Percentiles rank a stretch among this genome's conserved stretches.
These are phyloP conservation scores for Candolleomyces aberdarensis DNA, from an alignment of 768 basidiomycete genomes.

Conservation along the genomic window DNA sequence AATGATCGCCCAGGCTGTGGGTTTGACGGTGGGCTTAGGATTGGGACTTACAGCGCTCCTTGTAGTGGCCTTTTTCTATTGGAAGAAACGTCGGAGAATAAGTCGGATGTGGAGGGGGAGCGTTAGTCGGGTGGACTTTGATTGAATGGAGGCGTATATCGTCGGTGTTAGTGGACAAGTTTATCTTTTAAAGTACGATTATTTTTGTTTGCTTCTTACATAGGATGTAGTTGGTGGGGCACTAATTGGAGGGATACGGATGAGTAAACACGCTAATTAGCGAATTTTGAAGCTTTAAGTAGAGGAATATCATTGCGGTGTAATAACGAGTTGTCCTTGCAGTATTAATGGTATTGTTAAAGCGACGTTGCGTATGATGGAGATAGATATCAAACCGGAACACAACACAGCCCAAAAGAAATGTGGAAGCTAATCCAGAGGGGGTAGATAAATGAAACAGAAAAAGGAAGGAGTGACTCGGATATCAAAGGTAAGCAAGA, in stretches of 20 bases:
- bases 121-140: not conserved
- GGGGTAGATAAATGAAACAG: not conserved
- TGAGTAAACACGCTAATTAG: too few relatives aligned
- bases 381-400: not conserved
- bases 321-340: too few relatives aligned
- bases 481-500: too few relatives aligned
- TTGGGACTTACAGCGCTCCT: slow-evolving; percentile 28
- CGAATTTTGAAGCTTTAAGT: too few relatives aligned
- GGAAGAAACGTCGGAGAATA: slow-evolving; percentile 21
- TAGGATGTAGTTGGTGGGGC: not conserved
- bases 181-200: not conserved
- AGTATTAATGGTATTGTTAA: too few relatives aligned
- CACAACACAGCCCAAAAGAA: not conserved
- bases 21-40: slow-evolving; percentile 31
- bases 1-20: slow-evolving; percentile 31
- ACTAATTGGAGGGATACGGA: too few relatives aligned
- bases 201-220: not conserved
- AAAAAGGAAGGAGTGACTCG: not conserved
- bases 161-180: too few relatives aligned
- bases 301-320: too few relatives aligned
- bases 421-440: not conserved
- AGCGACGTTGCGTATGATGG: not conserved
- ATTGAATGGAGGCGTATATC: not conserved
- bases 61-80: slow-evolving; percentile 19
- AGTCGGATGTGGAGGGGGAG: not conserved